Evolutionary conservation across 352 stramenopile genomes (phyloP), one percentile per base, ranked within the genome.

Genomic region (Globisporangium echinulatum): DNA sequence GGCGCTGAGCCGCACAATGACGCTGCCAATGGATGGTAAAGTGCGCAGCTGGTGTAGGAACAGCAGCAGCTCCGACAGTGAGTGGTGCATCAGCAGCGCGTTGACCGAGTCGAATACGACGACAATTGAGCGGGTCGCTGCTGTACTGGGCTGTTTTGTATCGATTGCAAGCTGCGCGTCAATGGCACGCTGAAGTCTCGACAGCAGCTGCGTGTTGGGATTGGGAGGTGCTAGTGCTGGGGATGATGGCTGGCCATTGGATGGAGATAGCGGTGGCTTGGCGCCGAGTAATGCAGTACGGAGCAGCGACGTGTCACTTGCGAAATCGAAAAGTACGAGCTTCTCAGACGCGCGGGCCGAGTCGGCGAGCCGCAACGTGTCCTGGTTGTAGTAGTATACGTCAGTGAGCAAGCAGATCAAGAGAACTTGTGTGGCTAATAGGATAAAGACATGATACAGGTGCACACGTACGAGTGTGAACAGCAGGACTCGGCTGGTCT

Each of bases 81-180:
- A 71, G 15, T 64, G 68, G 39, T 77, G 70, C 62, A 88, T 71
- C 14, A 92, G 54, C 39, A 92, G 60, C 15, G 69, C 68, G 58
- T 89, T 84, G 2, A 90, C 55, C 59, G 79, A 87, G 71, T 92
- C 82, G 47, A 92, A 40, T 7, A 81, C 67, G 36, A 92, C 69
- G 43, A 88, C 66, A 25, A 77, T 61, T 9, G 81, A 72, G n/a
- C 75, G 69, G 15, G 65, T 17, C 1, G 63, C 70, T 15, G 55
- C 56, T 15, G 43, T 15, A 17, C 11, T 14, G n/a, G 43, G 43
- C 25, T 25, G 25, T 25, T 25, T 25, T 25, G 25, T 25, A 48
- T 11, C 11, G 5, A 15, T n/a, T 7, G 11, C 43, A 5, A 48
- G 43, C 5, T 15, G 43, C 43, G 43, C 43, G 3, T 11, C n/a